Base-by-base conservation (phyloP, 441 rosid species). In the Populus hybrid region DNA sequence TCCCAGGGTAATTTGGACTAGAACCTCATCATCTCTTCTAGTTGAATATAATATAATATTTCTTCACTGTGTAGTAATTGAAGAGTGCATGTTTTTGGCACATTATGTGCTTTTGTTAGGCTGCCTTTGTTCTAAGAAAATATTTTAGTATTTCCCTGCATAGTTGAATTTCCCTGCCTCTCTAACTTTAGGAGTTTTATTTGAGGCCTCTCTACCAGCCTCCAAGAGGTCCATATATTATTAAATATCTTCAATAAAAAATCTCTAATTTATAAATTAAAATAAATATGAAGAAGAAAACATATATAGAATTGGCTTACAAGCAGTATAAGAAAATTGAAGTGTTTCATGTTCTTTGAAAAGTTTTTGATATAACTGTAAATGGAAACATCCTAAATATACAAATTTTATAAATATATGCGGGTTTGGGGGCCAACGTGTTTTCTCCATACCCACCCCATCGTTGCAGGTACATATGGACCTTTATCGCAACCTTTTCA, bases 1-100 rank as follows among this genome's bases (percentile, higher is more conserved):
- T 96, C 84, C 99, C 98, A 12, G 98, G 98, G 98, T 94, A 90
- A 82, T 70, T 77, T 79, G 69, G 70, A 23, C 61, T 77, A 10
- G 71, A 77, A 34, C 42, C 66, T 28, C 24, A 32, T 38, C 46
- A 64, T 53, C 28, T 26, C 78, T 46, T 75, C 68, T 36, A 21
- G 14, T 65, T 36, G 59, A 36, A 38, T 20, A 4, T 50, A 57
- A 53, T 72, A 12, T 16, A 26, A 18, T 53, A 8, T 72, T 72
- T 28, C 2, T 24, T 6, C 57, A 61, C 66, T 9, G 9, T 21
- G 1, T 61, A 9, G 11, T 38, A 23, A 61, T 9, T 61, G 66
- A 61, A 21, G 24, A 23, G 26, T 21, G 9, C 66, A 61, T 61
- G 66, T n/a, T 61, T 38, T 61, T 21, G 26, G 66, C 9, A 11